Evolutionary conservation across 306 rosid genomes (phyloP), one percentile per base, ranked within the genome.

Genomic region (Gastrolobium bilobum): DNA sequence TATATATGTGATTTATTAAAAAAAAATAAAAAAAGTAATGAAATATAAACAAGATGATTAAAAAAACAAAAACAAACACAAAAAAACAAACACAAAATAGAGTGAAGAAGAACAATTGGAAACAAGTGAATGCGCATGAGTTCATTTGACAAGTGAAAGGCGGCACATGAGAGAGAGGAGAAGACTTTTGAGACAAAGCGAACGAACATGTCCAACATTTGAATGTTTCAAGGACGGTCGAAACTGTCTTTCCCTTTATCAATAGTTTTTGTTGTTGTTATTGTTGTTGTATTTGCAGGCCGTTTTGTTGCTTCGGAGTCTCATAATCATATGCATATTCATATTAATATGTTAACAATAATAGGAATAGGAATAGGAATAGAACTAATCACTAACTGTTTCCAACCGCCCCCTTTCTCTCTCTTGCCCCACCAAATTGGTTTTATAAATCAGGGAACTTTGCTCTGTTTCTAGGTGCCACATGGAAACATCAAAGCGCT

Each of bases 81-180:
- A 30, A 33, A 4, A 30, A 73, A 70, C 72, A 90, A 73, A 39
- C 58, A 62, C 51, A 71, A 58, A 61, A 71, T 43, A 46, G 47
- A 34, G 82, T 73, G 71, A 73, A 74, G 7, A 70, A 60, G 50
- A 57, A 77, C 89, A 88, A 80, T 61, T 81, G 90, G 91, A 84
- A 83, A 81, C 90, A 75, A 81, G 31, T 70, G 74, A 77, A 77
- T 35, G 70, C 33, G 35, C 20, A 42, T 57, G 74, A 77, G 70
- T 37, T 67, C 35, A 75, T 62, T 33, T 82, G 75, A 82, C 84
- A 84, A 58, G 52, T 84, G 31, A 63, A 72, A 82, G 83, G 33
- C 5, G 88, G 84, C 93, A 86, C 84, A 86, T 37, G 54, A 75
- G 61, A 61, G 79, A 52, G 26, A 57, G 63, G 76, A 69, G 53